Evolutionary conservation across 2,329 filamentous ascomycete species (phyloP).

Genomic region (Didymella segeticola): DNA sequence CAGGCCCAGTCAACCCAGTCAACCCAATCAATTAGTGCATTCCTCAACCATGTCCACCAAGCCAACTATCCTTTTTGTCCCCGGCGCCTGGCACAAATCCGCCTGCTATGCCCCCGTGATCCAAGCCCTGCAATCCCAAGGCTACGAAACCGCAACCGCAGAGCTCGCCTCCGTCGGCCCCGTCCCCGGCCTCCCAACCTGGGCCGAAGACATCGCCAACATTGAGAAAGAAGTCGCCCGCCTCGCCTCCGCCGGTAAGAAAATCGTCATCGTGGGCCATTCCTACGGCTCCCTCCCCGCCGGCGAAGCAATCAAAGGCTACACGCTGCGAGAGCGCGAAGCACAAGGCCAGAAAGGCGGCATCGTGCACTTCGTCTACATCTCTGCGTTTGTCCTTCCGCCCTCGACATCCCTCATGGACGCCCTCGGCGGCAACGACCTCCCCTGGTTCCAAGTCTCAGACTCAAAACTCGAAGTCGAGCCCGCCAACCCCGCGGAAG

Average conservation of each 20-base stretch:
- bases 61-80: conserved; percentile 10
- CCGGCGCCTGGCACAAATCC: conserved; percentile 12
- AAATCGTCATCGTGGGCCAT: background rate
- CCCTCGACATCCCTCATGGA: background rate
- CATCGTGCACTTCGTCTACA: background rate
- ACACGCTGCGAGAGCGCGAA: background rate
- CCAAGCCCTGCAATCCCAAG: background rate
- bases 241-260: background rate
- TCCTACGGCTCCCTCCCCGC: conserved; percentile 4
- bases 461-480: background rate
- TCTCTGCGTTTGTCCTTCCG: background rate
- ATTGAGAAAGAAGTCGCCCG: background rate
- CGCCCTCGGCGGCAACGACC: background rate
- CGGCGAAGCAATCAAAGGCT: background rate
- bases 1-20: no score
- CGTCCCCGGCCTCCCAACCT: background rate
- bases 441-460: background rate
- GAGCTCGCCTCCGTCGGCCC: background rate
- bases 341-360: background rate
- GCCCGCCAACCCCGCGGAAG: background rate
- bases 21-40: background rate
- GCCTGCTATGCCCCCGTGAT: conserved; percentile 1
- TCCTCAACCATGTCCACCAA: background rate
- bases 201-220: background rate
- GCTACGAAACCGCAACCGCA: conserved; percentile 3